Conservation (phyloP, 2,329 filamentous ascomycete species). For the Penicillium digitatum region DNA sequence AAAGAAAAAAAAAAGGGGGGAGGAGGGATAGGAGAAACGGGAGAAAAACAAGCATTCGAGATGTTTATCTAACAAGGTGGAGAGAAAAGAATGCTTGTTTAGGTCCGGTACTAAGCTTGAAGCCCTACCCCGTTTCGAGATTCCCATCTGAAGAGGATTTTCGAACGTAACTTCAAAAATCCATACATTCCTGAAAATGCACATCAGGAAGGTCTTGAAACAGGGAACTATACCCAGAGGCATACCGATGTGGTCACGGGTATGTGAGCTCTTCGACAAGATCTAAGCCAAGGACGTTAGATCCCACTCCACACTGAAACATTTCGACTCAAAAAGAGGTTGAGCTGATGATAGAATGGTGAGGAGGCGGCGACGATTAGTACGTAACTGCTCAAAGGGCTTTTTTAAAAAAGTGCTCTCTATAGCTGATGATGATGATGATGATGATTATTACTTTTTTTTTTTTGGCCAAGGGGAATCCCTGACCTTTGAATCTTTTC, state of each 20-base stretch:
- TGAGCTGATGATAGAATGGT: not conserved
- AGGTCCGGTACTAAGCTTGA: not conserved
- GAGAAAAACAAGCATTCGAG: not conserved
- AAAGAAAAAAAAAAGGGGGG: no score
- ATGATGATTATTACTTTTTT: no score
- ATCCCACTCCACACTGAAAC: slow-evolving; percentile 25
- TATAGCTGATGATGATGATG: no score
- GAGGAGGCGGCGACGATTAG: not conserved
- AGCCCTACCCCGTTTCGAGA: not conserved
- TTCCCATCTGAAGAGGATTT: not conserved
- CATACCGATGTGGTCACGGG: not conserved
- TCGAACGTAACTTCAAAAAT: not conserved
- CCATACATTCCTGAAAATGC: slow-evolving; percentile 4
- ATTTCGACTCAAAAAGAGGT: slow-evolving; percentile 13
- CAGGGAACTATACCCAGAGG: not conserved
- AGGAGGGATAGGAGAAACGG: not conserved
- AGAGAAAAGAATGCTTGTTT: not conserved
- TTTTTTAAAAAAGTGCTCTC: not conserved
- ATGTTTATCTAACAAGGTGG: not conserved
- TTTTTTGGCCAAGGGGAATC: not conserved
- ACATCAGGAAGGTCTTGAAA: not conserved
- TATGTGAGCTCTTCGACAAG: slow-evolving; percentile 7
- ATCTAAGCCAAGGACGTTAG: slow-evolving; percentile 18
- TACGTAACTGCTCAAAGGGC: slow-evolving; percentile 23
- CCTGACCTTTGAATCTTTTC: not conserved